phyloP scores from a whole-genome alignment of 768 basidiomycete genomes.

The Brasilioporus rufonigricans region DNA sequence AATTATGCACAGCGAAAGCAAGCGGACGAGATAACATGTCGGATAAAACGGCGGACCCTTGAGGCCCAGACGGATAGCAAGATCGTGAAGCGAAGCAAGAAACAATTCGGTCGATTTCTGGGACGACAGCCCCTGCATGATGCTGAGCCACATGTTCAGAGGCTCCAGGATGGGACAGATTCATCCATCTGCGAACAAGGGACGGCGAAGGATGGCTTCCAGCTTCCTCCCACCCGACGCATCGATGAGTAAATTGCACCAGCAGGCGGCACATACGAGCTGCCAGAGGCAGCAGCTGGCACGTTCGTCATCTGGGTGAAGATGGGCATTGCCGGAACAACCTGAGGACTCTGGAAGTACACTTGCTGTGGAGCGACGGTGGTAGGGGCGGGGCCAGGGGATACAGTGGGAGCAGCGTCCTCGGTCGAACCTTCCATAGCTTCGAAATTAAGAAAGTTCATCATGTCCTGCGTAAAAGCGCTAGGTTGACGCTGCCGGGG shows the following conservation, averaged over 20 bases:
- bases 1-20: constrained; percentile 28
- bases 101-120: constrained; percentile 8
- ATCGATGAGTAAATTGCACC: constrained; percentile 49
- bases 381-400: constrained; percentile 1
- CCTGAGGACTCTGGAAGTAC: constrained; percentile 14
- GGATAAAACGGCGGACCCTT: constrained; percentile 2
- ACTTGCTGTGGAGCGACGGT: constrained; percentile 26
- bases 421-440: constrained; percentile 11
- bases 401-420: neutral
- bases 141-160: constrained; percentile 6
- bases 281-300: neutral
- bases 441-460: constrained; percentile 41
- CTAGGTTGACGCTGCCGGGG: constrained; percentile 20
- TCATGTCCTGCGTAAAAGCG: constrained; percentile 29
- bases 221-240: constrained; percentile 55
- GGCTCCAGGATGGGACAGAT: constrained; percentile 28
- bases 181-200: constrained; percentile 32
- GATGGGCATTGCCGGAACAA: constrained; percentile 20
- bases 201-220: constrained; percentile 32
- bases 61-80: constrained; percentile 1
- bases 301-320: constrained; percentile 30
- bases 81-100: constrained; percentile 10
- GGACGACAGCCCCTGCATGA: no score
- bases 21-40: constrained; percentile 11
- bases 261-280: constrained; percentile 50